These are phyloP conservation scores for Acanthamoeba lenticulata DNA, from an alignment of 208 protist species.

Conservation along the genomic window DNA sequence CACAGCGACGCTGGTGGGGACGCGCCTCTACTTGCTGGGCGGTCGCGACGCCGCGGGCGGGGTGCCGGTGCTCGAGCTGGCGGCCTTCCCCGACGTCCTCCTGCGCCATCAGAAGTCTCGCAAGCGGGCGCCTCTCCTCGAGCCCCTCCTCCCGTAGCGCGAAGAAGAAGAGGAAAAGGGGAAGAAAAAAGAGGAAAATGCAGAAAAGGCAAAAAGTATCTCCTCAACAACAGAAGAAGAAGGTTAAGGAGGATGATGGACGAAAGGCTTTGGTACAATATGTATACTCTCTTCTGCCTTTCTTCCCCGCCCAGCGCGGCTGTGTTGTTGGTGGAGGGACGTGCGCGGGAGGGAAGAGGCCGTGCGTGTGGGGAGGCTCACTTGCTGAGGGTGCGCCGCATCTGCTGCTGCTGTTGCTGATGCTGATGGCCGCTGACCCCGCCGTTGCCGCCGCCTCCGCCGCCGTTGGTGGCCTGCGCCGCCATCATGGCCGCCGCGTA, in stretches of 20 bases:
- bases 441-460: not conserved
- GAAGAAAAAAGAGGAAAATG: not conserved
- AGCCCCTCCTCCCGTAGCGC: not conserved
- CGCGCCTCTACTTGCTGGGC: not conserved
- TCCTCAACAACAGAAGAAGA: no score
- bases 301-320: no score
- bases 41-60: not conserved
- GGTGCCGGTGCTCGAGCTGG: not conserved
- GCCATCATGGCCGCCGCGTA: not conserved
- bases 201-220: not conserved
- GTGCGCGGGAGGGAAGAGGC: not conserved
- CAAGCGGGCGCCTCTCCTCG: not conserved
- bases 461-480: not conserved
- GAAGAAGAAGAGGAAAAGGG: not conserved
- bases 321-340: no score
- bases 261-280: conserved; percentile 1
- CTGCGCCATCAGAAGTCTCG: not conserved
- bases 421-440: not conserved
- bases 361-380: not conserved
- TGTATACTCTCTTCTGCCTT: no score
- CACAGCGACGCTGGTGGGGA: not conserved
- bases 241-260: no score
- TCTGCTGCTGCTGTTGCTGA: not conserved
- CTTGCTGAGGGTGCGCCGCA: conserved; percentile 33
- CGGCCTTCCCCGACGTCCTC: not conserved